phyloP scores from a whole-genome alignment of 225 moss, liverwort and hornwort genomes.

The Bryoerythrophyllum caledonicum region DNA sequence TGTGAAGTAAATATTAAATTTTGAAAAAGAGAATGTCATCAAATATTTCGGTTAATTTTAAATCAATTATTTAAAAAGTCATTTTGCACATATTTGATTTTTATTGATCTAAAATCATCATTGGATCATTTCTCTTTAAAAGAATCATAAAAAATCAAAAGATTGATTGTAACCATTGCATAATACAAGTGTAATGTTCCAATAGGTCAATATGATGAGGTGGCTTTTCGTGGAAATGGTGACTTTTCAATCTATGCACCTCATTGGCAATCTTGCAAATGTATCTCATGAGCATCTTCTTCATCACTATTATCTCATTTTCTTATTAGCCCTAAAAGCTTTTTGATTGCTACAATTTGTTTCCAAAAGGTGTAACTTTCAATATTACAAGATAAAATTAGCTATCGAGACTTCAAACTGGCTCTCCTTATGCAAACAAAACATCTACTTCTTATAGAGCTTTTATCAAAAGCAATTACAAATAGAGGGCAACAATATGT shows the following conservation, averaged over 20 bases:
- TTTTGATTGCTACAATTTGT: neutral
- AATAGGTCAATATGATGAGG: constrained; percentile 1
- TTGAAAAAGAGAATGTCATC: too few species aligned
- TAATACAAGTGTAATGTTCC: neutral
- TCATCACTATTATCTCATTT: neutral
- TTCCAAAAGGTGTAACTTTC: neutral
- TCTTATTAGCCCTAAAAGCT: constrained; percentile 31
- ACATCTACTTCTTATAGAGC: constrained; percentile 20
- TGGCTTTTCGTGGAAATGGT: constrained; percentile 33
- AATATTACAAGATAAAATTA: neutral
- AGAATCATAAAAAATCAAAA: neutral
- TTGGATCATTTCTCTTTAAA: too few species aligned
- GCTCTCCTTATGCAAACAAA: constrained; percentile 28
- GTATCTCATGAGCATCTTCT: constrained; percentile 19
- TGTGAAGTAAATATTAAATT: too few species aligned
- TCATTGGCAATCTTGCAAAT: constrained; percentile 36
- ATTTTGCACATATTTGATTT: too few species aligned
- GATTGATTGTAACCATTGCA: neutral
- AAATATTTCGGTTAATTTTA: too few species aligned
- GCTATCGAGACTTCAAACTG: constrained; percentile 13
- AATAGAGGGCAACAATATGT: constrained; percentile 43
- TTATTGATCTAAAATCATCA: too few species aligned
- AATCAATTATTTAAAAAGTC: too few species aligned
- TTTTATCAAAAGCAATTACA: constrained; percentile 44
- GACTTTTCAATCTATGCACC: constrained; percentile 24